Evolutionary conservation across 2,329 filamentous ascomycete genomes (phyloP).

Genomic region (Emergomyces orientalis): DNA sequence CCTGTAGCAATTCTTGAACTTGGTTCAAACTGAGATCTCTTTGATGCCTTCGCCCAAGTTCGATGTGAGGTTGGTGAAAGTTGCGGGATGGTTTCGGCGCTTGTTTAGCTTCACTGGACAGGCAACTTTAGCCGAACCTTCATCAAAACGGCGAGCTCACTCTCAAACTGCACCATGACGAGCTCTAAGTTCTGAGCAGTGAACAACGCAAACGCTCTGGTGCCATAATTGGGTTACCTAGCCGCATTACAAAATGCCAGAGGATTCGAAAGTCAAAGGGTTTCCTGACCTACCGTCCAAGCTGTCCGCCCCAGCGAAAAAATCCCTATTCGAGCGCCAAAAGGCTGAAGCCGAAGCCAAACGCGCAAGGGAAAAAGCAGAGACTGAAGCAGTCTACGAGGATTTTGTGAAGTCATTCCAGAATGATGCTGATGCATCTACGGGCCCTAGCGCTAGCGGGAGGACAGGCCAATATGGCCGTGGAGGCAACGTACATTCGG

Average conservation of each 20-base stretch:
- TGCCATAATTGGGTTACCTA: neutral
- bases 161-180: neutral
- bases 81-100: neutral
- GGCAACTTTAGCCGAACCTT: constrained; percentile 1
- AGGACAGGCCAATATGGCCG: constrained; percentile 23
- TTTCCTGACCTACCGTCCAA: constrained; percentile 70
- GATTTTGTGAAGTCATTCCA: constrained; percentile 71
- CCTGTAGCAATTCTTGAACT: neutral
- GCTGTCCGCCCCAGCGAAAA: constrained; percentile 68
- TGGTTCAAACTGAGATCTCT: neutral
- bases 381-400: constrained; percentile 77
- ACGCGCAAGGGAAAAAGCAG: constrained; percentile 69
- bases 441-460: constrained; percentile 16
- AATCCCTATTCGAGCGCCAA: constrained; percentile 80
- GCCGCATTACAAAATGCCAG: constrained; percentile 24
- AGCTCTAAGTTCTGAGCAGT: neutral
- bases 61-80: neutral
- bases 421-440: constrained; percentile 30
- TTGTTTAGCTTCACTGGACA: neutral
- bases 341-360: constrained; percentile 86
- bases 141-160: neutral
- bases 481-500: constrained; percentile 25
- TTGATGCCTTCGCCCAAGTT: neutral
- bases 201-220: neutral
- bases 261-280: constrained; percentile 29